These are phyloP conservation scores for Pyrus betulifolia DNA, from an alignment of 306 rosid genomes.

Conservation along the genomic window DNA sequence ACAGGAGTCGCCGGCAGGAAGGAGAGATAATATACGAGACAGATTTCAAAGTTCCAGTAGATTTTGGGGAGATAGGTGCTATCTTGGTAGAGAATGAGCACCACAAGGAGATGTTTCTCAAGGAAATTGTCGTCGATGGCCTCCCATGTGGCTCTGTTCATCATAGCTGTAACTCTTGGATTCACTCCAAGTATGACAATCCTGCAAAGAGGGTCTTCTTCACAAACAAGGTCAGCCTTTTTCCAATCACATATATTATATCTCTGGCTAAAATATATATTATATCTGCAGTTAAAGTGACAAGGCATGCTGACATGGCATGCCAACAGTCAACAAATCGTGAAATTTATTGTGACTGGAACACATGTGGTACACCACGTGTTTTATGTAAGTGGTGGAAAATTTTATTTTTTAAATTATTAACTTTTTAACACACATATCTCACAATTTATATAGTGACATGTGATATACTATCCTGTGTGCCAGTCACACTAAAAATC, in stretches of 20 bases:
- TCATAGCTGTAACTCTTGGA: slow-evolving; percentile 56
- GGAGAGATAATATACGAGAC: slow-evolving; percentile 32
- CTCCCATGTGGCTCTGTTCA: slow-evolving; percentile 28
- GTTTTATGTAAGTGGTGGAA: too few relatives aligned
- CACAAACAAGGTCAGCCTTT: slow-evolving; percentile 41
- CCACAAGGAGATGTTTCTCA: slow-evolving; percentile 41
- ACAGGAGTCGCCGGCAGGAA: not conserved
- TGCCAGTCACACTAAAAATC: too few relatives aligned
- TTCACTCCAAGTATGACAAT: slow-evolving; percentile 50
- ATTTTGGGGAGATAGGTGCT: slow-evolving; percentile 62
- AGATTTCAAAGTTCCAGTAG: slow-evolving; percentile 30
- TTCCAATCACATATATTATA: not conserved
- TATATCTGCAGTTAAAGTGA: not conserved
- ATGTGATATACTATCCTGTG: too few relatives aligned
- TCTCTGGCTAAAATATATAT: not conserved
- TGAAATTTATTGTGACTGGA: too few relatives aligned
- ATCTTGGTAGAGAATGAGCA: slow-evolving; percentile 60
- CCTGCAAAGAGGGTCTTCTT: slow-evolving; percentile 57
- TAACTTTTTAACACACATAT: too few relatives aligned
- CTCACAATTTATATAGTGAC: too few relatives aligned
- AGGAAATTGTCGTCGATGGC: slow-evolving; percentile 40
- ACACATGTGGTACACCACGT: too few relatives aligned
- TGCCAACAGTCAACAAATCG: too few relatives aligned
- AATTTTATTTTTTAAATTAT: too few relatives aligned
- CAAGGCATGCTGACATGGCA: too few relatives aligned